Evolutionary conservation across 1,284 basidiomycete species (phyloP), one percentile per base, ranked within the genome.

Genomic region (Fomitopsis betulina): DNA sequence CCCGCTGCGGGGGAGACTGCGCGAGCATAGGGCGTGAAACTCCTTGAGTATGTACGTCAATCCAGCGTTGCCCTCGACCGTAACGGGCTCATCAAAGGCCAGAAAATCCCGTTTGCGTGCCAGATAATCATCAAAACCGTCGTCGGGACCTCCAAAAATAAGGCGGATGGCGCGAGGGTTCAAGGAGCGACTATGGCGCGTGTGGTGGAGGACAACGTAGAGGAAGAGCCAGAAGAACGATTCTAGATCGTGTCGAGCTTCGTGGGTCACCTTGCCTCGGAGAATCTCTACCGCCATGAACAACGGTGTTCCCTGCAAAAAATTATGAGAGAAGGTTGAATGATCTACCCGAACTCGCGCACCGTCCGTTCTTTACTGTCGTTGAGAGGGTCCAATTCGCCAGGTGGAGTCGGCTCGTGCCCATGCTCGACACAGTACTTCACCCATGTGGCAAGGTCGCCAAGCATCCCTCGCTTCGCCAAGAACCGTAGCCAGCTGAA

Each of bases 141-240:
- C 8, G 35, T 35, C 13, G 35, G 7, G 4, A 30, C 7, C 39
- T 40, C 8, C 4, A 9, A 35, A 35, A 10, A 35, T 35, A 15
- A 2, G 5, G 35, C 8, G 10, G 35, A 35, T 2, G 2, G 8
- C 35, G 35, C 8, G 5, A 9, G 35, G 13, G 13, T 35, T 15
- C 12, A 10, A 35, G 35, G 35, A 35, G 13, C 5, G 35, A 15
- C 35, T 35, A 10, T 60, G 59, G 0, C 43, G 7, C 9, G 60
- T 60, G 51, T 65, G 57, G 2, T 57, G 60, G 2, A 65, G 35
- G 13, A 62, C 56, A 17, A 63, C 30, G 57, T 58, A 63, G 15
- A 65, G 19, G 2, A 65, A 42, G n/a, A 62, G 55, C 63, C 63
- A 65, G 38, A 53, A 58, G 56, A 59, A 61, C 1, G 60, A 65